Conservation (phyloP, 805 yeast species). For the Spathaspora girioi region DNA sequence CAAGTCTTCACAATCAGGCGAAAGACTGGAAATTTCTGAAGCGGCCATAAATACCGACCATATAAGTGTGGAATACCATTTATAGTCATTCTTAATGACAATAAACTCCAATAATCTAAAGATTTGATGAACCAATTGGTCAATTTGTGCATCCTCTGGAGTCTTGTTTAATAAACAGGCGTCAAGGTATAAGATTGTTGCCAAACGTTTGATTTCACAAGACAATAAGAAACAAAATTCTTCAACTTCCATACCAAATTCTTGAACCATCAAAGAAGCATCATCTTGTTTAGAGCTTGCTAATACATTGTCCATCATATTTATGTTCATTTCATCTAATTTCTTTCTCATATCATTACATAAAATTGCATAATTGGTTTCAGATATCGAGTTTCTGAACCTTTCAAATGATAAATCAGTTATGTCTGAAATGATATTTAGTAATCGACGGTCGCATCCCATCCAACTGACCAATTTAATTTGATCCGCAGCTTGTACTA, state of each 20-base stretch:
- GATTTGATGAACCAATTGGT: constrained; percentile 12
- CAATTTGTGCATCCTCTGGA: constrained; percentile 17
- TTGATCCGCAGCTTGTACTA: not conserved
- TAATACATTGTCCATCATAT: constrained; percentile 11
- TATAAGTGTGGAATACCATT: constrained; percentile 27
- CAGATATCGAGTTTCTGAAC: constrained; percentile 10
- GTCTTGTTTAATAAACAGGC: constrained; percentile 22
- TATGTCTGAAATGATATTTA: constrained; percentile 24
- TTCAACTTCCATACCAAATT: constrained; percentile 11
- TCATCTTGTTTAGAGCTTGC: not conserved
- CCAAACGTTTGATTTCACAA: constrained; percentile 23
- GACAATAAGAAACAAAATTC: constrained; percentile 24
- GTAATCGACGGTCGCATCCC: constrained; percentile 25
- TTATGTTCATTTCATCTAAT: constrained; percentile 13
- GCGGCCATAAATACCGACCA: constrained; percentile 27
- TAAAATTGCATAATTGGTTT: constrained; percentile 11
- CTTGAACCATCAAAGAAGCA: not conserved
- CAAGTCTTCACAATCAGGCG: constrained; percentile 22
- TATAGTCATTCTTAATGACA: constrained; percentile 21
- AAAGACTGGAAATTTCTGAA: constrained; percentile 20
- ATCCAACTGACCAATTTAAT: constrained; percentile 23
- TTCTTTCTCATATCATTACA: constrained; percentile 13
- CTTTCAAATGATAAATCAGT: constrained; percentile 31
- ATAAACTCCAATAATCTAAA: constrained; percentile 20
- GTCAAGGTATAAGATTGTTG: constrained; percentile 21